Evolutionary conservation across 345 rosid species (phyloP).

Genomic region (Aegle marmelos): DNA sequence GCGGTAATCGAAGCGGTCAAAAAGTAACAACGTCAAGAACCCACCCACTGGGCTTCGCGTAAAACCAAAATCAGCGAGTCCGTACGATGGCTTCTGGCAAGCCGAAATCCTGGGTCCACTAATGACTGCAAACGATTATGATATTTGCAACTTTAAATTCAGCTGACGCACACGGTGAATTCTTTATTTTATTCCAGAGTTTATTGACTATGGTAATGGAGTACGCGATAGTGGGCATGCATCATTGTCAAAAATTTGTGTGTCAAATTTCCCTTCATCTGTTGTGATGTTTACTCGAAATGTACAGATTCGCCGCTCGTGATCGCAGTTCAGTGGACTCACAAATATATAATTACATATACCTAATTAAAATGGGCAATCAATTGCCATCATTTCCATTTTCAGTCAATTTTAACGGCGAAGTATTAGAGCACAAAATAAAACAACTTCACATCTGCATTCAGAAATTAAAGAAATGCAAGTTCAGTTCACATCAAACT

Average conservation of each 20-base stretch:
- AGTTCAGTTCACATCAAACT: too few relatives aligned
- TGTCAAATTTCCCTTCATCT: not conserved
- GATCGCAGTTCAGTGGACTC: not conserved
- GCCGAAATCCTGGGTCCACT: too few relatives aligned
- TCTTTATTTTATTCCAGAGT: too few relatives aligned
- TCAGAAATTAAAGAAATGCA: too few relatives aligned
- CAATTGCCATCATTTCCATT: not conserved
- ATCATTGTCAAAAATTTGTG: not conserved
- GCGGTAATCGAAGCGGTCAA: not conserved
- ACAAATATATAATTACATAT: too few relatives aligned
- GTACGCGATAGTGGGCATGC: not conserved
- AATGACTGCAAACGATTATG: not conserved
- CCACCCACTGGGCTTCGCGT: not conserved
- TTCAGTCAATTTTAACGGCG: not conserved
- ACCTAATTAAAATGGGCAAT: not conserved
- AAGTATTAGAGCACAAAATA: too few relatives aligned
- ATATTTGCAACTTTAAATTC: not conserved
- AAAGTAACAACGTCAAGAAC: constrained; percentile 1
- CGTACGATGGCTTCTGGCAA: too few relatives aligned
- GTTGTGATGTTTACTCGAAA: not conserved
- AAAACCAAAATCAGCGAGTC: too few relatives aligned
- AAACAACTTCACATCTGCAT: too few relatives aligned
- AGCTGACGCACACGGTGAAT: not conserved
- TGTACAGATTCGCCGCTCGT: not conserved
- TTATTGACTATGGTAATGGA: not conserved